phyloP scores from a whole-genome alignment of 495 filamentous ascomycete genomes.

The Parachaetomium inaequale region DNA sequence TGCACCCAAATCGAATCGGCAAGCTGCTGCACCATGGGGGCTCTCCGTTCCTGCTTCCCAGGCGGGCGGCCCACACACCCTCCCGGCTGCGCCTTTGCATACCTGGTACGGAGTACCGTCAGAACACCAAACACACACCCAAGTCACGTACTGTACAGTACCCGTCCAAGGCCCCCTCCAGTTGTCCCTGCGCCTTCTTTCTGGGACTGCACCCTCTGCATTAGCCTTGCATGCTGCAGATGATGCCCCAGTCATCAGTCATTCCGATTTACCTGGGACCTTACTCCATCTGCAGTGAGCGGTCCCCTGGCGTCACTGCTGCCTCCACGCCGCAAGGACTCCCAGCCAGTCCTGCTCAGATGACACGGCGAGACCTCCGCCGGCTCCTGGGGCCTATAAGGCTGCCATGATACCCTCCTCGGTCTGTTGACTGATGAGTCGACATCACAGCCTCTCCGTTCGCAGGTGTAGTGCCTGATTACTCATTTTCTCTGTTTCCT shows the following conservation, averaged over 20 bases:
- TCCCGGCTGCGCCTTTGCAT: conserved; percentile 26
- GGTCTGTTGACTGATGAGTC: conserved; percentile 29
- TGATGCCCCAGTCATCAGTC: conserved; percentile 24
- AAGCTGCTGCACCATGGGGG: not conserved
- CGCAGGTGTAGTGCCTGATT: conserved; percentile 34
- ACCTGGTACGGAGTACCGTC: conserved; percentile 6
- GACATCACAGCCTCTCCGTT: conserved; percentile 25
- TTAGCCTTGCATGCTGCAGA: conserved; percentile 30
- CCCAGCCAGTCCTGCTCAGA: conserved; percentile 21
- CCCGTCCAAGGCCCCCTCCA: conserved; percentile 8
- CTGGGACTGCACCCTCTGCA: conserved; percentile 25
- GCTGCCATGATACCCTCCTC: conserved; percentile 27
- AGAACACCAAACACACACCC: conserved; percentile 19
- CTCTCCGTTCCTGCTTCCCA: conserved; percentile 13
- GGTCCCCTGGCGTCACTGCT: conserved; percentile 26
- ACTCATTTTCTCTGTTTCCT: conserved; percentile 29
- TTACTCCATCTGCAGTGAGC: conserved; percentile 16
- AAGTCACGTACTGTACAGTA: conserved; percentile 13
- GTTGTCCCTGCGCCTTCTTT: conserved; percentile 30
- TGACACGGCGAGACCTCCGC: conserved; percentile 21
- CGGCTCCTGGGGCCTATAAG: conserved; percentile 34
- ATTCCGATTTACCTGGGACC: conserved; percentile 16
- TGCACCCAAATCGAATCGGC: conserved; percentile 2
- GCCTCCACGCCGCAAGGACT: conserved; percentile 27
- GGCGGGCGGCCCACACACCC: conserved; percentile 6